Conservation (phyloP, 139 green algal species). For the Spirogloea muscicola region DNA sequence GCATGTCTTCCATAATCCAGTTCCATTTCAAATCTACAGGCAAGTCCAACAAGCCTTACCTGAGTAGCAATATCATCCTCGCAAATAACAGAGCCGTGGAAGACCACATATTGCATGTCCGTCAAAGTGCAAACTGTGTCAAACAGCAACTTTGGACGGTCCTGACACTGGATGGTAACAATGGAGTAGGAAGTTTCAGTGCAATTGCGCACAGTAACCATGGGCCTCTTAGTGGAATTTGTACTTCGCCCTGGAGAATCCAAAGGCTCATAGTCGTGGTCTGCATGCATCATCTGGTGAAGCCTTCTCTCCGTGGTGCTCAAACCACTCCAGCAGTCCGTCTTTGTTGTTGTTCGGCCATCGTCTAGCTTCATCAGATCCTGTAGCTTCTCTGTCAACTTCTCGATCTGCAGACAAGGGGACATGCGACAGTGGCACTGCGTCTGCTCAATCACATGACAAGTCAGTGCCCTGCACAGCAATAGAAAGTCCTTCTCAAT, state of each 20-base stretch:
- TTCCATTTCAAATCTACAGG: too few relatives aligned
- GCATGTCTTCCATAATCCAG: too few relatives aligned
- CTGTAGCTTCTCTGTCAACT: conserved; percentile 15
- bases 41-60: conserved; percentile 36
- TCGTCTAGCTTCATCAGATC: conserved; percentile 27
- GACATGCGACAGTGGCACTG: not conserved
- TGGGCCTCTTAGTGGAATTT: not conserved
- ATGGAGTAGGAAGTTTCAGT: conserved; percentile 39
- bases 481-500: too few relatives aligned
- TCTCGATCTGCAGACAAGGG: not conserved
- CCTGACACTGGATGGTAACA: conserved; percentile 73
- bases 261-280: conserved; percentile 8
- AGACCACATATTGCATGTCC: conserved; percentile 91
- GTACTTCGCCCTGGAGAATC: too few relatives aligned
- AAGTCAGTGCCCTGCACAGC: not conserved
- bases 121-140: conserved; percentile 87
- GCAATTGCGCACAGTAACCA: conserved; percentile 15
- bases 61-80: conserved; percentile 33
- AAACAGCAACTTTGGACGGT: conserved; percentile 88
- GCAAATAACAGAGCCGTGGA: conserved; percentile 84
- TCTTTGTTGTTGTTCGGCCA: not conserved
- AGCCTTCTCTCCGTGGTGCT: conserved; percentile 85
- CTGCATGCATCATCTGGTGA: conserved; percentile 81
- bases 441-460: not conserved
- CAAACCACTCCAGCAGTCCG: not conserved